Evolutionary conservation across 2,329 filamentous ascomycete species (phyloP).

Genomic region (Cryphonectria nitschkei): DNA sequence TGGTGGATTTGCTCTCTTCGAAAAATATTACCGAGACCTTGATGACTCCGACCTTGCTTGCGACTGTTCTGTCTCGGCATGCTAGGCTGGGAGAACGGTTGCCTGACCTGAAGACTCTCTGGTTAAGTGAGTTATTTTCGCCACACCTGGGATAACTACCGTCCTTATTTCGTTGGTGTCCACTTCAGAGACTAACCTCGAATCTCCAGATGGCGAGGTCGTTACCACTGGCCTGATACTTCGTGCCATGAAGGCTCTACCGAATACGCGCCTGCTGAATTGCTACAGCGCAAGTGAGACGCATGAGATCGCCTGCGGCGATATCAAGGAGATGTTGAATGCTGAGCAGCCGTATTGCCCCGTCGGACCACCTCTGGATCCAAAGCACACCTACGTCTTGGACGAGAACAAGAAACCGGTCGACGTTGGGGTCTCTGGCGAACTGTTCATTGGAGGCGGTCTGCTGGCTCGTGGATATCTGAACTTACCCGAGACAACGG

Average conservation of each 20-base stretch:
- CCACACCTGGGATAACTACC: no score
- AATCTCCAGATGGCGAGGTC: conserved; percentile 66
- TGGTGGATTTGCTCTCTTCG: conserved; percentile 70
- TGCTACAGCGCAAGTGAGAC: conserved; percentile 85
- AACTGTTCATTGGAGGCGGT: conserved; percentile 76
- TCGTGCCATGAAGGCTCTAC: conserved; percentile 68
- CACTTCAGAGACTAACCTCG: conserved; percentile 38
- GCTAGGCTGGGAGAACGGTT: conserved; percentile 66
- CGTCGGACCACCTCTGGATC: conserved; percentile 71
- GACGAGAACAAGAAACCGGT: conserved; percentile 70
- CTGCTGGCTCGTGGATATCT: conserved; percentile 77
- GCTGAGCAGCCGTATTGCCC: conserved; percentile 69
- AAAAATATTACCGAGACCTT: conserved; percentile 77
- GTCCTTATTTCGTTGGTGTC: no score
- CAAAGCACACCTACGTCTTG: conserved; percentile 71
- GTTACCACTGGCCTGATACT: conserved; percentile 77
- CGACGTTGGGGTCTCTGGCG: conserved; percentile 64
- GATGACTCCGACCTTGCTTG: conserved; percentile 80
- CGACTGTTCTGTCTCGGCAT: conserved; percentile 73
- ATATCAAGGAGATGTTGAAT: conserved; percentile 70
- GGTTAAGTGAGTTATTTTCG: conserved; percentile 52
- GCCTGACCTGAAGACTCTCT: conserved; percentile 69
- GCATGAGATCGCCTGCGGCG: conserved; percentile 77
- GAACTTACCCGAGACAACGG: conserved; percentile 78
- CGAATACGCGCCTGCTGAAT: conserved; percentile 72